Base-by-base conservation (phyloP, 2,329 filamentous ascomycete species). In the Cercospora citrullina region DNA sequence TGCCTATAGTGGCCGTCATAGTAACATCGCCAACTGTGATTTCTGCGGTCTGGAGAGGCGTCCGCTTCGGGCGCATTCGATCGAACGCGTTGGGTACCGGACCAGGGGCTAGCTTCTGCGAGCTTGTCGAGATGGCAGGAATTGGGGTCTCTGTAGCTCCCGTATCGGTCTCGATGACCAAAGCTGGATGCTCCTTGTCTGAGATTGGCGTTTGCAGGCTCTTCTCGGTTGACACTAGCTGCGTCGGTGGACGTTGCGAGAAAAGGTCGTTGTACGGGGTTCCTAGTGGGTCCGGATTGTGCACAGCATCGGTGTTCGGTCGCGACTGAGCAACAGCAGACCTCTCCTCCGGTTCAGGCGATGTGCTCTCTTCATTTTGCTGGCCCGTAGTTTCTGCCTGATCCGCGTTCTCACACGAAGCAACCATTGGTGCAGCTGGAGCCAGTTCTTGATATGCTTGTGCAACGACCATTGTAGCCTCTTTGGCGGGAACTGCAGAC, bases 21-120 rank as follows among this genome's bases (percentile, higher is more conserved):
- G 89, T 92, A 57, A 84, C 85, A 69, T 89, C 84, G 1, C 91
- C 91, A 64, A 94, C 87, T 0, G 90, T 93, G 59, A 94, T 91
- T 1, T 90, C 92, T 21, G 91, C 91, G 62, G 89, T 81, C 73
- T 92, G 89, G 30, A 85, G 80, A 1, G 86, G 85, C 1, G 85
- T 81, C 36, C 90, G 85, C 75, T 87, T 90, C 0, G 86, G 84
- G 16, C 88, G 83, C 86, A 90, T 89, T 18, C 86, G 84, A 76
- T 89, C 86, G 72, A 89, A 89, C 1, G 88, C 88, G 74, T 85
- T 88, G 62, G 86, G 84, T 26, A 90, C 80, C 0, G 83, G 75
- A 53, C 84, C 84, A 16, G 81, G 79, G 2, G 79, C 80, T 26
- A 76, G 75, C 60, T 75, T 79, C 45, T 77, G 72, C 4, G 77